Percentiles rank a stretch among this genome's conserved stretches.
Evolutionary conservation across 1,284 basidiomycete genomes (phyloP).

Genomic region (Rhizopogon parksii): DNA sequence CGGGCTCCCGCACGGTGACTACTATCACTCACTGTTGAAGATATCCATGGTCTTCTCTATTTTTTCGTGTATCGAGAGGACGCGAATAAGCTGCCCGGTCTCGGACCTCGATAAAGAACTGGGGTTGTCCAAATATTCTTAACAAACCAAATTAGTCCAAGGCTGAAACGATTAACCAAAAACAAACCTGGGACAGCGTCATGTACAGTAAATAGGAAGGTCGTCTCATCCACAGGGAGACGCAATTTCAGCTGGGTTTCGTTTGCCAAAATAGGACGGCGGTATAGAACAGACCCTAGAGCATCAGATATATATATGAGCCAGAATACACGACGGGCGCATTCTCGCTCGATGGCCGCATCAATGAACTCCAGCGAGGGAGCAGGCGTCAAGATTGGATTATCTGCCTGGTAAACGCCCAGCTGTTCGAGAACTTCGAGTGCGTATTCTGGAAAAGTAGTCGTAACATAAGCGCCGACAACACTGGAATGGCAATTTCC

Average conservation of each 20-base stretch:
- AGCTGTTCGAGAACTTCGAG: slow-evolving; percentile 59
- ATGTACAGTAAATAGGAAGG: slow-evolving; percentile 62
- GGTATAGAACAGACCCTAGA: slow-evolving; percentile 43
- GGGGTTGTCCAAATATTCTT: slow-evolving; percentile 60
- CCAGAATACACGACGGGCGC: slow-evolving; percentile 72
- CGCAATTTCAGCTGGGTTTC: slow-evolving; percentile 55
- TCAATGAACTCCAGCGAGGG: slow-evolving; percentile 52
- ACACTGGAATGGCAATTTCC: slow-evolving; percentile 8
- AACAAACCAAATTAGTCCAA: slow-evolving; percentile 9
- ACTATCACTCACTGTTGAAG: slow-evolving; percentile 19
- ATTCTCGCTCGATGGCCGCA: slow-evolving; percentile 60
- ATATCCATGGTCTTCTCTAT: slow-evolving; percentile 44
- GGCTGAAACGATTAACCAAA: slow-evolving; percentile 5
- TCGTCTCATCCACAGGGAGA: slow-evolving; percentile 69
- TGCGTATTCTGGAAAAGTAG: slow-evolving; percentile 45
- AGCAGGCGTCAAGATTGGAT: slow-evolving; percentile 39
- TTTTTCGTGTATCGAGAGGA: slow-evolving; percentile 54
- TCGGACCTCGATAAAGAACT: slow-evolving; percentile 59
- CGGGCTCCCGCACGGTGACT: neutral
- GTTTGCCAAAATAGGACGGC: slow-evolving; percentile 40
- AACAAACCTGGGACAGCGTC: slow-evolving; percentile 53
- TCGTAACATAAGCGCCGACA: slow-evolving; percentile 14
- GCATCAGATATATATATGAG: slow-evolving; percentile 55
- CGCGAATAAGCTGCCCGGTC: slow-evolving; percentile 63
- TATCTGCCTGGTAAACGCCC: slow-evolving; percentile 54